Conservation (phyloP, 305 asterid genomes). For the Solanum hybrid region DNA sequence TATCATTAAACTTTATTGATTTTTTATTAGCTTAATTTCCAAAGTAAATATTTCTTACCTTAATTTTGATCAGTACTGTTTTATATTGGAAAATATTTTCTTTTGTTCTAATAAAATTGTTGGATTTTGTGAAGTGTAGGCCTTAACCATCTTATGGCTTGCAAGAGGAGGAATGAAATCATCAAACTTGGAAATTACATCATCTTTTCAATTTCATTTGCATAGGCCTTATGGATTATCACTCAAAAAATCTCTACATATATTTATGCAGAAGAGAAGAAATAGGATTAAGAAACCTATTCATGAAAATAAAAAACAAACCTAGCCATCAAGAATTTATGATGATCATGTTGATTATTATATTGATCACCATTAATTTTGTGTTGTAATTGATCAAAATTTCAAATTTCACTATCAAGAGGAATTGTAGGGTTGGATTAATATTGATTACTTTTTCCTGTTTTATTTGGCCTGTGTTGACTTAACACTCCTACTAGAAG, state of each 20-base stretch:
- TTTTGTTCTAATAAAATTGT: background rate
- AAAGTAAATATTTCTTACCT: background rate
- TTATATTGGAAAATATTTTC: background rate
- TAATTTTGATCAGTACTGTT: background rate
- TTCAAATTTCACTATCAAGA: background rate
- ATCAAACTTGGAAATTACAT: background rate
- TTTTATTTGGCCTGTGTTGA: background rate
- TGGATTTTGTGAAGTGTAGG: background rate
- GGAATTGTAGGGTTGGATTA: background rate
- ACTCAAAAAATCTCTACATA: slow-evolving; percentile 8
- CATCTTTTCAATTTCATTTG: slow-evolving; percentile 4
- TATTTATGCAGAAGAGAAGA: slow-evolving; percentile 10
- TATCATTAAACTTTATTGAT: background rate
- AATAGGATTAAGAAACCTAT: background rate
- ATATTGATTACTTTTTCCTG: background rate
- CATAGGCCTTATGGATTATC: slow-evolving; percentile 3
- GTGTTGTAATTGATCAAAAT: background rate
- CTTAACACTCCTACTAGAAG: background rate
- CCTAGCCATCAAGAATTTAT: background rate
- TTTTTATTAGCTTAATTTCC: background rate
- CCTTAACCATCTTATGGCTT: slow-evolving; percentile 6
- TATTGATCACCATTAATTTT: background rate
- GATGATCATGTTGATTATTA: background rate
- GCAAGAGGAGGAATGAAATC: slow-evolving; percentile 12
- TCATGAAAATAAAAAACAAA: background rate